Evolutionary conservation across 352 stramenopile species (phyloP).

Genomic region (Globisporangium rhizosaccharum): DNA sequence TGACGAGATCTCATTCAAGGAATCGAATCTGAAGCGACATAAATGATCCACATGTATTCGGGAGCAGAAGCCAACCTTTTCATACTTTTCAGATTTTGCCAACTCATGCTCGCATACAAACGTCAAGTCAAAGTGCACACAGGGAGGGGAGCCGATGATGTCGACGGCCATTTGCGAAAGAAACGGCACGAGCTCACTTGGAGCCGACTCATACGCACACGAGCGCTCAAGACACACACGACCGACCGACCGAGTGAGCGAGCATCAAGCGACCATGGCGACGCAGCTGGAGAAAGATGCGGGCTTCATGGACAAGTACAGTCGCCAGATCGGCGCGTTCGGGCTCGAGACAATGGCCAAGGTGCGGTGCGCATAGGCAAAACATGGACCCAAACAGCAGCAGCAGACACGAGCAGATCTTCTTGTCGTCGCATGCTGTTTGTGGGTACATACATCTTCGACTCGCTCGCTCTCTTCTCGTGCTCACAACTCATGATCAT

Average conservation of each 20-base stretch:
- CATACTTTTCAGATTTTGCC: too few relatives aligned
- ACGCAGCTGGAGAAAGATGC: conserved; percentile 78
- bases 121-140: too few relatives aligned
- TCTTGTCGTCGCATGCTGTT: background rate
- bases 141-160: too few relatives aligned
- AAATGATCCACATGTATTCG: too few relatives aligned
- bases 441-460: background rate
- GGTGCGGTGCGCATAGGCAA: conserved; percentile 24
- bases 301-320: conserved; percentile 93
- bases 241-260: conserved; percentile 5
- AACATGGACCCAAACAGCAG: background rate
- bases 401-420: background rate
- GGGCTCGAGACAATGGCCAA: conserved; percentile 91
- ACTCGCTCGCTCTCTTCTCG: background rate
- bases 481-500: conserved; percentile 1
- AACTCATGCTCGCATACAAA: too few relatives aligned
- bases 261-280: conserved; percentile 42
- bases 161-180: too few relatives aligned
- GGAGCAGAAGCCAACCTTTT: too few relatives aligned
- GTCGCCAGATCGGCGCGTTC: conserved; percentile 89
- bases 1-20: too few relatives aligned
- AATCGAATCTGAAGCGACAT: too few relatives aligned
- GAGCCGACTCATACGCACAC: background rate
- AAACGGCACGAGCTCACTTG: background rate
- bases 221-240: conserved; percentile 13